Evolutionary conservation across 2,329 filamentous ascomycete species (phyloP), one percentile per base, ranked within the genome.

Genomic region (Calonectria montana): DNA sequence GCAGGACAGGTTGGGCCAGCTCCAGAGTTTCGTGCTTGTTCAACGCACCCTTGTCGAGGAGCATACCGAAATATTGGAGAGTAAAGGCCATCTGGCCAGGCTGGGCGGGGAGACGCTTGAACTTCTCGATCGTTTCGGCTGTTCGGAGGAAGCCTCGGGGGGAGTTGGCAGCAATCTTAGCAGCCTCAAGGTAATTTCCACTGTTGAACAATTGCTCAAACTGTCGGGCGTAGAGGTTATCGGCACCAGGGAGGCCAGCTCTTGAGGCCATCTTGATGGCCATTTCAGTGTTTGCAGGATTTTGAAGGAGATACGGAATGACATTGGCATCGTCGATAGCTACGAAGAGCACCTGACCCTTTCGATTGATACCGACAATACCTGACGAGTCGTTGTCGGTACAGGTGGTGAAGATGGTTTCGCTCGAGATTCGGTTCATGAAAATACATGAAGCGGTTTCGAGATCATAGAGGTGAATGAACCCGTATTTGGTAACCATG

Each of bases 341-440:
- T 73, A 98, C 97, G 69, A 96, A 95, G 73, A 99, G 90, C 57
- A 98, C 96, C 85, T 99, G 97, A 74, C 97, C 97, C 87, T 98
- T 98, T 81, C 97, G 93, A 87, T 99, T 99, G 82, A 99, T 96
- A 78, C 95, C 95, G 65, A 99, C 90, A 74, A 99, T 93, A 79
- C 97, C 97, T 55, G 93, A 91, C 21, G 95, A 97, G 25, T 95
- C 92, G 67, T 90, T 90, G 82, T 99, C 97, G 41, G 92, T 87
- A 57, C 94, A 93, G 23, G 96, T 98, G 29, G 96, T 97, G 87
- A 99, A 99, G 83, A 99, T 98, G 29, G 97, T 99, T 83, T 99
- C 97, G 87, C 95, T 98, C 39, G 97, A 99, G 81, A 99, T 99
- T 79, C 97, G 94, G 89, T 99, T 99, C 95, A 99, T 97, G 90